Evolutionary conservation across 1,284 basidiomycete species (phyloP).

Genomic region (Schizophyllum amplum): DNA sequence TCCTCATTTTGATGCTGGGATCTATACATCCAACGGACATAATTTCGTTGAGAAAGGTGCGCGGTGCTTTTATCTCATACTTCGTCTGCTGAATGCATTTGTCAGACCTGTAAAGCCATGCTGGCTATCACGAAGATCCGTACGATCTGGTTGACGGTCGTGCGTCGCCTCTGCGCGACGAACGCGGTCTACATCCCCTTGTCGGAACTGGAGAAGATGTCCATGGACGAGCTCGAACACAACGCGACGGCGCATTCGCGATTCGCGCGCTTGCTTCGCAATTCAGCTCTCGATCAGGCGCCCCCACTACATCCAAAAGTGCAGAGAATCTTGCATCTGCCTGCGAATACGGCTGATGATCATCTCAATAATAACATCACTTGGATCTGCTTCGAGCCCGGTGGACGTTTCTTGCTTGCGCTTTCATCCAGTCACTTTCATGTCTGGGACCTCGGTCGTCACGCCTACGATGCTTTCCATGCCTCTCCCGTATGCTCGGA

Average conservation of each 20-base stretch:
- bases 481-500: no score
- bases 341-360: no score
- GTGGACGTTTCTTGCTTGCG: neutral
- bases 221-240: neutral
- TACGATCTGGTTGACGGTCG: neutral
- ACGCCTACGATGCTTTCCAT: neutral
- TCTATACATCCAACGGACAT: neutral
- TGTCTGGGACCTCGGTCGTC: neutral
- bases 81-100: neutral
- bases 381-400: neutral
- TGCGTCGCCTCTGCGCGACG: neutral
- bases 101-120: neutral
- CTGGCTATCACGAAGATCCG: neutral
- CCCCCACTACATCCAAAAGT: no score
- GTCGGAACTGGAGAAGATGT: neutral
- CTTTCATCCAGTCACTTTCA: neutral
- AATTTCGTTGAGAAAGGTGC: neutral
- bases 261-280: neutral
- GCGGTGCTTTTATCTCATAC: neutral
- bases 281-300: no score
- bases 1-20: constrained; percentile 12
- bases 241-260: neutral
- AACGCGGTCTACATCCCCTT: neutral
- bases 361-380: neutral
- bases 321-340: no score